These are phyloP conservation scores for Citrus reticulata DNA, from an alignment of 345 rosid genomes.

Conservation along the genomic window DNA sequence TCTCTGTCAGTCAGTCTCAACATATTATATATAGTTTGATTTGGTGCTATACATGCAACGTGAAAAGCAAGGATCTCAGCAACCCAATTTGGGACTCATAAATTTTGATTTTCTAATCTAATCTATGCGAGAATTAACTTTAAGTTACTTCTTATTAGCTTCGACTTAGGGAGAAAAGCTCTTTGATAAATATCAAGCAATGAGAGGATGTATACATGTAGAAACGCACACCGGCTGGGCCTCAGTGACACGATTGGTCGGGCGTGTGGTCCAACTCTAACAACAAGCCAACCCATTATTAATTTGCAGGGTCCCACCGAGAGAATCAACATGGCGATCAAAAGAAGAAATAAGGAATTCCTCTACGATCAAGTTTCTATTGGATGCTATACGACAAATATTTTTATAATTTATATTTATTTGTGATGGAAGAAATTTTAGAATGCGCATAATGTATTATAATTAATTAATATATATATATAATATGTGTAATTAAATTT, in stretches of 20 bases:
- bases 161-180: background rate
- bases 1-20: too few species aligned
- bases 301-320: background rate
- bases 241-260: too few species aligned
- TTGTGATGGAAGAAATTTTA: rapidly evolving
- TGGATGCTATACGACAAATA: background rate
- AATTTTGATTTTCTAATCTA: too few species aligned
- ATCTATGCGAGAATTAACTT: too few species aligned
- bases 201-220: rapidly evolving
- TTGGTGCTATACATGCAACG: too few species aligned
- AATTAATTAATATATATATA: too few species aligned
- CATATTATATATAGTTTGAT: too few species aligned
- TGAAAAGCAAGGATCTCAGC: too few species aligned
- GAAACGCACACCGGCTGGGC: too few species aligned
- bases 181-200: background rate
- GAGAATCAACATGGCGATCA: background rate
- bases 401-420: too few species aligned
- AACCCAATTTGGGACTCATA: too few species aligned
- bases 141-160: background rate
- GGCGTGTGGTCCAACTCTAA: background rate
- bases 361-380: background rate
- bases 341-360: background rate
- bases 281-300: background rate
- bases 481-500: too few species aligned
- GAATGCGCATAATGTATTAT: rapidly evolving